A percentile compares a stretch with the other conserved stretches of the same genome.
phyloP scores from a whole-genome alignment of 129 eudicot species.

The Flaveria linearis region DNA sequence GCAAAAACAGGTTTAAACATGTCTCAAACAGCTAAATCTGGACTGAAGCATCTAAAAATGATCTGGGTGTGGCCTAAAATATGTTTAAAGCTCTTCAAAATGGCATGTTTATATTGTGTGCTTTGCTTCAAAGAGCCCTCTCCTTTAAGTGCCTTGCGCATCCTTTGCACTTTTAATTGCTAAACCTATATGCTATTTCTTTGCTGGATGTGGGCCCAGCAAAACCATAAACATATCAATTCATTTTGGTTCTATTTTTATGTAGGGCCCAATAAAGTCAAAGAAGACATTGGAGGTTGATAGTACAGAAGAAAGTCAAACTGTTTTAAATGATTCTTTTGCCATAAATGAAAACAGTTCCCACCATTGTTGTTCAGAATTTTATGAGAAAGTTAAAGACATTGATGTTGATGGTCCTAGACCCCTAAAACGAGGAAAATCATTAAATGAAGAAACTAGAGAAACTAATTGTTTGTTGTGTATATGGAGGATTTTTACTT shows the following conservation, averaged over 20 bases:
- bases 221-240: background rate
- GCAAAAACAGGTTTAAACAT: no score
- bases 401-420: conserved; percentile 45
- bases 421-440: conserved; percentile 65
- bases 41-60: no score
- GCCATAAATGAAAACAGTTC: conserved; percentile 43
- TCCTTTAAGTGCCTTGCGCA: no score
- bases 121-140: no score
- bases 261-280: conserved; percentile 52
- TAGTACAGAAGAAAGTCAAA: conserved; percentile 40
- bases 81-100: no score
- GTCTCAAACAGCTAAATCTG: no score
- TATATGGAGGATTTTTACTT: background rate
- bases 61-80: no score
- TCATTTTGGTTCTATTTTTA: conserved; percentile 1
- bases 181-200: background rate
- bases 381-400: conserved; percentile 40
- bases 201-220: no score
- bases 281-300: conserved; percentile 41
- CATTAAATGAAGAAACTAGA: conserved; percentile 37
- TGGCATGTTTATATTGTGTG: no score
- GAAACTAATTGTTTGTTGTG: conserved; percentile 46
- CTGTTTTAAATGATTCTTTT: conserved; percentile 39
- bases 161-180: background rate
- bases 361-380: conserved; percentile 37